These are phyloP conservation scores for Tardiomyces depauwii DNA, from an alignment of 1,139 yeast species.

Conservation along the genomic window DNA sequence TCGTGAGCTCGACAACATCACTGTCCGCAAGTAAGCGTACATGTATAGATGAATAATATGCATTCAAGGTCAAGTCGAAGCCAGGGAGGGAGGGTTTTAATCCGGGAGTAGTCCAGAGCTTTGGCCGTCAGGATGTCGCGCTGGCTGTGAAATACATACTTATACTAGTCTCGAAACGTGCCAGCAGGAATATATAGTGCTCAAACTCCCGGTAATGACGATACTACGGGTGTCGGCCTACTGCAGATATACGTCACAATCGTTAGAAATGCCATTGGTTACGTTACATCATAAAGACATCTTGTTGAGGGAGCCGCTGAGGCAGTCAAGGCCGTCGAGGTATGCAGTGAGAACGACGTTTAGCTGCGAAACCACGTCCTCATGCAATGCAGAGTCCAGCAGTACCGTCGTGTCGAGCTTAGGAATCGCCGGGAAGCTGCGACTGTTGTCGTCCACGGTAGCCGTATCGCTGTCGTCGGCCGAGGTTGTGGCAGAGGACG, in stretches of 20 bases:
- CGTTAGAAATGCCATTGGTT: neutral
- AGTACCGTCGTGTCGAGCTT: constrained; percentile 19
- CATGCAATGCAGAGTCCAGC: constrained; percentile 22
- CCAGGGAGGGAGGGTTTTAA: no score
- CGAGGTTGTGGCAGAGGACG: neutral
- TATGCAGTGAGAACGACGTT: constrained; percentile 18
- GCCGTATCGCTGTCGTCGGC: neutral
- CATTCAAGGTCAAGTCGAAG: no score
- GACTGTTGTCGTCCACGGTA: neutral
- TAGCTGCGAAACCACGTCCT: constrained; percentile 18
- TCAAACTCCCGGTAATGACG: no score
- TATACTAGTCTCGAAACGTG: no score
- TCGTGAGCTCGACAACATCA: constrained; percentile 75
- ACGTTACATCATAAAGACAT: neutral
- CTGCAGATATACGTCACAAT: neutral
- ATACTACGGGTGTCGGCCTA: no score
- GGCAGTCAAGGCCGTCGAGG: constrained; percentile 16
- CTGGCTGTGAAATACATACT: no score
- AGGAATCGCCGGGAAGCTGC: constrained; percentile 14
- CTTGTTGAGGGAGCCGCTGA: constrained; percentile 6
- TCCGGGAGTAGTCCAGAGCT: no score
- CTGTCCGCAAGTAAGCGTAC: constrained; percentile 15
- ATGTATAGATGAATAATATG: neutral
- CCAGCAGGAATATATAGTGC: no score
- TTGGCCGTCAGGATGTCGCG: no score